Conservation (phyloP, 768 basidiomycete genomes). For the Scleroderma citrinum region DNA sequence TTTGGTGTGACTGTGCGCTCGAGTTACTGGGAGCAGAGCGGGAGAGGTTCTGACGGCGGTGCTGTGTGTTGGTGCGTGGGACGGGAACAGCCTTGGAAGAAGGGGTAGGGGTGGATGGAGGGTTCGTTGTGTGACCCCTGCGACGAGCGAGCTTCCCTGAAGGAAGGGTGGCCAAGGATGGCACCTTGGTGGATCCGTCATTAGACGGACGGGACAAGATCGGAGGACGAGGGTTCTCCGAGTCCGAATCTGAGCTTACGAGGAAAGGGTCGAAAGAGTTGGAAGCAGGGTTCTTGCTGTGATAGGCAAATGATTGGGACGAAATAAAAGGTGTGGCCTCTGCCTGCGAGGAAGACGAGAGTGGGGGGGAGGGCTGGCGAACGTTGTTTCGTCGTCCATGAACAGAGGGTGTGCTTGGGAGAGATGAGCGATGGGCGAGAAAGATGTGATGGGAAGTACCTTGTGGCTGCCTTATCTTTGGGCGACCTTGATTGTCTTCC, state of each 20-base stretch:
- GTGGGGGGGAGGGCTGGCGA: constrained; percentile 61
- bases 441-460: constrained; percentile 24
- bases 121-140: constrained; percentile 36
- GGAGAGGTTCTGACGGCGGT: constrained; percentile 30
- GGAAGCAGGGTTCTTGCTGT: constrained; percentile 26
- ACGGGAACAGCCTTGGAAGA: constrained; percentile 43
- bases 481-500: constrained; percentile 32
- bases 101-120: constrained; percentile 33
- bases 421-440: constrained; percentile 6
- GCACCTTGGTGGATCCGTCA: constrained; percentile 17
- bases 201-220: constrained; percentile 23
- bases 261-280: constrained; percentile 46
- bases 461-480: constrained; percentile 39
- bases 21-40: constrained; percentile 49
- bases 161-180: constrained; percentile 43
- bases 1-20: constrained; percentile 22
- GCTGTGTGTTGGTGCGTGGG: constrained; percentile 26
- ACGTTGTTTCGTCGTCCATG: constrained; percentile 44
- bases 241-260: constrained; percentile 39
- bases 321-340: constrained; percentile 38
- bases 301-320: constrained; percentile 21
- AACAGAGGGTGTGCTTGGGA: constrained; percentile 40
- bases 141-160: constrained; percentile 56
- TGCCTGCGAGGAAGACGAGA: constrained; percentile 55
- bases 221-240: constrained; percentile 33